Percentiles rank a stretch among this genome's conserved stretches.
These are phyloP conservation scores for Colletotrichum sp. DNA, from an alignment of 2,329 filamentous ascomycete genomes.

Conservation along the genomic window DNA sequence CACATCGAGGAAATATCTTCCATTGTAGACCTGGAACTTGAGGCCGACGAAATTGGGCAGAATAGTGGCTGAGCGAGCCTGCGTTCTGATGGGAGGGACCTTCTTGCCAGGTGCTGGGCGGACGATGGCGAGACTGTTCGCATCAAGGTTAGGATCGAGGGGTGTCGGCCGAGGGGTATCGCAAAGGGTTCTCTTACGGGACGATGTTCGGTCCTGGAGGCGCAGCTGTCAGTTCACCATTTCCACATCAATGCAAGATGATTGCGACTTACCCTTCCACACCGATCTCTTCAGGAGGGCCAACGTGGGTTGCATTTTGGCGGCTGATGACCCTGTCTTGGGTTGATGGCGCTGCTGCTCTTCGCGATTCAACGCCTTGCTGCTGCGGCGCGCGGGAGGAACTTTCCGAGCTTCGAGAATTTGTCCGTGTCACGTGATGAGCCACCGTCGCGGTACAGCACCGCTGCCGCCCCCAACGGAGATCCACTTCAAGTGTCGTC, in stretches of 20 bases:
- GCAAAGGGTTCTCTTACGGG: constrained; percentile 45
- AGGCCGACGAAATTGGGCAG: constrained; percentile 91
- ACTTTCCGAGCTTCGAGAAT: constrained; percentile 15
- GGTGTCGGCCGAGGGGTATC: constrained; percentile 27
- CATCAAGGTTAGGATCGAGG: background rate
- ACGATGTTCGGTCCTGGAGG: constrained; percentile 56
- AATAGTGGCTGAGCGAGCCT: constrained; percentile 87
- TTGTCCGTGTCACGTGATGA: constrained; percentile 12
- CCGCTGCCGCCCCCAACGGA: background rate
- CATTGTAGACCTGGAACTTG: constrained; percentile 90
- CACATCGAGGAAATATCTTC: constrained; percentile 84
- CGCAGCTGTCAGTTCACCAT: background rate
- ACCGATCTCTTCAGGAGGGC: constrained; percentile 76
- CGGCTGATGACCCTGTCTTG: background rate
- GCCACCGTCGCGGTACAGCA: background rate
- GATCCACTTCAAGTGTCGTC: background rate
- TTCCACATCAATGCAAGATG: background rate
- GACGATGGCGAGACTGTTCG: constrained; percentile 66
- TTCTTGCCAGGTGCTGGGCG: constrained; percentile 64
- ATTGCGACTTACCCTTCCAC: constrained; percentile 79
- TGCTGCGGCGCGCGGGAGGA: constrained; percentile 4
- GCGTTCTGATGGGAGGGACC: constrained; percentile 78
- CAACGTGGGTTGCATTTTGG: constrained; percentile 71
- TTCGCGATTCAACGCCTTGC: background rate
- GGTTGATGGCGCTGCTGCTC: background rate